A percentile compares a stretch with the other conserved stretches of the same genome.
phyloP scores from a whole-genome alignment of 2,329 filamentous ascomycete species.

The Alternaria incomplexa region DNA sequence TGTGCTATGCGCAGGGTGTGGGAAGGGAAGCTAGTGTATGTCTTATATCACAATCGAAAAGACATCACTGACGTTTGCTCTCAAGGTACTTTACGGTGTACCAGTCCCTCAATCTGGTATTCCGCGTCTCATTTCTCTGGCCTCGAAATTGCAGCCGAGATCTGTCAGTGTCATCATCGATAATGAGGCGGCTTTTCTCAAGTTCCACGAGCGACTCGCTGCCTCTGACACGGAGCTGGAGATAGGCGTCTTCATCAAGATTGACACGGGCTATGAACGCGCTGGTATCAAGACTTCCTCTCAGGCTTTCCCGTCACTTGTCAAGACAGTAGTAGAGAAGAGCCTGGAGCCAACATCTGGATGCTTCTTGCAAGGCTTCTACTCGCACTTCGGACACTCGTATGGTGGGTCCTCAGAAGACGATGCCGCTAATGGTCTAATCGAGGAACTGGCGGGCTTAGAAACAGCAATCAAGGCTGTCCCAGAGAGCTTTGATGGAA shows the following conservation, averaged over 20 bases:
- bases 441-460: slow-evolving; percentile 64
- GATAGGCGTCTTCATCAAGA: slow-evolving; percentile 71
- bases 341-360: slow-evolving; percentile 17
- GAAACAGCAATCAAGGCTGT: slow-evolving; percentile 54
- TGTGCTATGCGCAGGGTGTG: slow-evolving; percentile 62
- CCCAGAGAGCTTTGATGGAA: slow-evolving; percentile 35
- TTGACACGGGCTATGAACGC: slow-evolving; percentile 75
- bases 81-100: slow-evolving; percentile 72
- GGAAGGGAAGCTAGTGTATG: slow-evolving; percentile 66
- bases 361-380: slow-evolving; percentile 66
- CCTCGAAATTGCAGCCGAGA: slow-evolving; percentile 58
- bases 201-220: slow-evolving; percentile 45
- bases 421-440: slow-evolving; percentile 66
- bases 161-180: slow-evolving; percentile 73
- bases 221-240: slow-evolving; percentile 30
- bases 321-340: slow-evolving; percentile 53
- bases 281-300: slow-evolving; percentile 68
- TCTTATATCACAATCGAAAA: neutral
- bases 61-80: neutral
- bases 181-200: slow-evolving; percentile 59
- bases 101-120: slow-evolving; percentile 69
- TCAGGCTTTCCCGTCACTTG: slow-evolving; percentile 53
- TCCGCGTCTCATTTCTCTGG: slow-evolving; percentile 64
- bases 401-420: slow-evolving; percentile 64
- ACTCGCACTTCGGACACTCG: slow-evolving; percentile 75